Evolutionary conservation across 164 flowering plant species (phyloP).

Genomic region (Protea cynaroides): DNA sequence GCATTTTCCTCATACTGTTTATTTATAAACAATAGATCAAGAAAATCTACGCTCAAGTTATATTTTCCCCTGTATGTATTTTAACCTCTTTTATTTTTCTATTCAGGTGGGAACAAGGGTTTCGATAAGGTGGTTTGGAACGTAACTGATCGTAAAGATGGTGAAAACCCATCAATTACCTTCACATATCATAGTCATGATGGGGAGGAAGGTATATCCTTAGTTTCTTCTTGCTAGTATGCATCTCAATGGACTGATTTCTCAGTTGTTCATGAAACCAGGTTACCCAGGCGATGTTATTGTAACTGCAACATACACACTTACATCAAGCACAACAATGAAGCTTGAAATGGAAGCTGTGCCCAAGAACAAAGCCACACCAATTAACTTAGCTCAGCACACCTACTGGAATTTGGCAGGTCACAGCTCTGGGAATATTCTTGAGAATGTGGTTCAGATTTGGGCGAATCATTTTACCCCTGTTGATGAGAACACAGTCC

Average conservation of each 20-base stretch:
- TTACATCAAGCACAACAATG: conserved; percentile 62
- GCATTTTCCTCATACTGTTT: not conserved
- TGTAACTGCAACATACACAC: conserved; percentile 77
- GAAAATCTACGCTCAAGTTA: not conserved
- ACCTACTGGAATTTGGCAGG: conserved; percentile 96
- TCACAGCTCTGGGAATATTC: conserved; percentile 66
- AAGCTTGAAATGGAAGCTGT: conserved; percentile 95
- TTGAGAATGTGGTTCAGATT: conserved; percentile 71
- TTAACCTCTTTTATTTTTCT: conserved; percentile 5
- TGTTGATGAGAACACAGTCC: conserved; percentile 63
- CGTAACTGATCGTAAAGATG: conserved; percentile 46
- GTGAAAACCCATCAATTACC: conserved; percentile 73
- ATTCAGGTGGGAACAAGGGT: conserved; percentile 73
- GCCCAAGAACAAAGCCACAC: conserved; percentile 75
- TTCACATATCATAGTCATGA: conserved; percentile 76
- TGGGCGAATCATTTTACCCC: conserved; percentile 77
- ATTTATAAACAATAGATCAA: not conserved
- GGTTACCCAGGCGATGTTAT: conserved; percentile 88
- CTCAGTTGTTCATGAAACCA: conserved; percentile 14
- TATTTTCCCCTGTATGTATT: not conserved
- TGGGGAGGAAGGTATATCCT: conserved; percentile 78
- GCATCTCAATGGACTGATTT: not conserved
- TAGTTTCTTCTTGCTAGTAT: not conserved
- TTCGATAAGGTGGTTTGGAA: conserved; percentile 85
- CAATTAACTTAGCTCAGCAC: conserved; percentile 83